Conservation (phyloP, 768 basidiomycete species). For the Rhodotorula graminis region DNA sequence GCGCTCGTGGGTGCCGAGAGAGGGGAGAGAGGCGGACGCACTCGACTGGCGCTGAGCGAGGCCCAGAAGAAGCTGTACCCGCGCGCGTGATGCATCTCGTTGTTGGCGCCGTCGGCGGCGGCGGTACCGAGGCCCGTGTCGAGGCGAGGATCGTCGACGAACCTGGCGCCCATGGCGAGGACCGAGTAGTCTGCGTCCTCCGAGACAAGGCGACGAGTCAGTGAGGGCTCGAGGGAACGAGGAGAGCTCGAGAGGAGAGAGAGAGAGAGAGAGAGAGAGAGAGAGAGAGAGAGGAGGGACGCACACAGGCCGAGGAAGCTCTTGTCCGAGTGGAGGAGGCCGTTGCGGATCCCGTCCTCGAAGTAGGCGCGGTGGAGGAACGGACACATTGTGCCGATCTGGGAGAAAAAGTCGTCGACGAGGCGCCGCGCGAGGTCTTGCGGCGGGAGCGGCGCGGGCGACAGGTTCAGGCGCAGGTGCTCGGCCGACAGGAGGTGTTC, state of each 20-base stretch:
- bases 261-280: too few species aligned
- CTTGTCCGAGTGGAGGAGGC: constrained; percentile 54
- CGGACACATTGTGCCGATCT: constrained; percentile 56
- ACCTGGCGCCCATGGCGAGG: constrained; percentile 63
- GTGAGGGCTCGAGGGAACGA: too few species aligned
- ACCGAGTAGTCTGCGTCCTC: constrained; percentile 62
- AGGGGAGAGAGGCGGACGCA: too few species aligned
- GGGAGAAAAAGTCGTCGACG: constrained; percentile 62
- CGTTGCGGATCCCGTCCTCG: constrained; percentile 53
- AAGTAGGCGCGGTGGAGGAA: constrained; percentile 71
- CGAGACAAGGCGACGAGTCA: too few species aligned
- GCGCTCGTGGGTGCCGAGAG: too few species aligned
- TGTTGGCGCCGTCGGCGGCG: constrained; percentile 45
- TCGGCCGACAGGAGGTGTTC: constrained; percentile 10
- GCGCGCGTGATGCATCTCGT: not conserved
- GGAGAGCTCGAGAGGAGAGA: too few species aligned
- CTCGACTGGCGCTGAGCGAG: too few species aligned
- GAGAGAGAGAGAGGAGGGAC: too few species aligned
- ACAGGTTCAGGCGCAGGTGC: constrained; percentile 21
- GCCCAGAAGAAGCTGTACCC: constrained; percentile 8
- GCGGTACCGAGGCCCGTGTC: constrained; percentile 37
- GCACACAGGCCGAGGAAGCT: constrained; percentile 55
- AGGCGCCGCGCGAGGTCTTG: constrained; percentile 56
- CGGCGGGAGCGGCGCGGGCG: constrained; percentile 57
- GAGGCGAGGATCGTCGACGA: constrained; percentile 60